Conservation (phyloP, 2,329 filamentous ascomycete genomes). For the Beauveria asiatica region DNA sequence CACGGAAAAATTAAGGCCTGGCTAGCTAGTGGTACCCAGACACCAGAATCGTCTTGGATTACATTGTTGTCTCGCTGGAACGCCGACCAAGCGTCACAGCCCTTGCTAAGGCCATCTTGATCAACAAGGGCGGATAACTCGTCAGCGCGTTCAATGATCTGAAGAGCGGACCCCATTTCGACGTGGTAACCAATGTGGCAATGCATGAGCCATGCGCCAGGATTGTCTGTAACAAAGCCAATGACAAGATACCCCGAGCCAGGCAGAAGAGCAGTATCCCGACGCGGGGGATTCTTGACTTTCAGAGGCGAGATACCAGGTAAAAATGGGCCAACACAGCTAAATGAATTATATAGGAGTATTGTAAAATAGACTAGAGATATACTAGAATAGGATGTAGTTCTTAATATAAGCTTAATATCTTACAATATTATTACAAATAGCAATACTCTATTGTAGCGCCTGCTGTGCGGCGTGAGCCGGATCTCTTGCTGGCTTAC, state of each 20-base stretch:
- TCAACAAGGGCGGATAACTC: not conserved
- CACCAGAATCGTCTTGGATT: not conserved
- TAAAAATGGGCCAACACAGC: slow-evolving; percentile 1
- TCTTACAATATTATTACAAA: too few relatives aligned
- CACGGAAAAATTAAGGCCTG: too few relatives aligned
- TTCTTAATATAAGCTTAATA: too few relatives aligned
- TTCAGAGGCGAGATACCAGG: not conserved
- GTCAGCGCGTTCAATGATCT: not conserved
- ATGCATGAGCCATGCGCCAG: slow-evolving; percentile 50
- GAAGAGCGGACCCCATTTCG: slow-evolving; percentile 23
- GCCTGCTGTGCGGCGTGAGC: too few relatives aligned
- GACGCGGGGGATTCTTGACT: slow-evolving; percentile 37
- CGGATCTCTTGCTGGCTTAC: not conserved
- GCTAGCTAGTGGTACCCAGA: not conserved
- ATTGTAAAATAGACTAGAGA: too few relatives aligned
- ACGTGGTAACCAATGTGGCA: slow-evolving; percentile 53
- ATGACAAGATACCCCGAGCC: slow-evolving; percentile 37
- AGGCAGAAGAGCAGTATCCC: slow-evolving; percentile 42
- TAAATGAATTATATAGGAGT: too few relatives aligned
- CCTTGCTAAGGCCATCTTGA: not conserved
- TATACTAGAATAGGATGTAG: too few relatives aligned
- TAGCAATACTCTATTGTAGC: too few relatives aligned
- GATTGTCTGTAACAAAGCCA: slow-evolving; percentile 33
- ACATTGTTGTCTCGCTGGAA: not conserved
- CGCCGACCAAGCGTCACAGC: not conserved